Conservation (phyloP, 129 eudicot species). For the Escallonia rubra region DNA sequence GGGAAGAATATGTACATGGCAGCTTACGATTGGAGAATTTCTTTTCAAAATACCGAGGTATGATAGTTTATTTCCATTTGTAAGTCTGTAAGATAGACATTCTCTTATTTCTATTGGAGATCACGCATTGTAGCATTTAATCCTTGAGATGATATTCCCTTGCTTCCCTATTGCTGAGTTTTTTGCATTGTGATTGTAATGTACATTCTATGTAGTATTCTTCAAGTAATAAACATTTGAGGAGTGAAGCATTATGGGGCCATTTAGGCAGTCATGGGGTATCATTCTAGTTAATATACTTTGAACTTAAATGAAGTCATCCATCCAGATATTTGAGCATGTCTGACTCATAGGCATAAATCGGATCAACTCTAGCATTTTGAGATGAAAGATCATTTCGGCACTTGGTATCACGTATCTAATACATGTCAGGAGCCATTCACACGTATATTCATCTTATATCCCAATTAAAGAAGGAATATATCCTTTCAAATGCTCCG, state of each 20-base stretch:
- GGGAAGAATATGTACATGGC: conserved; percentile 87
- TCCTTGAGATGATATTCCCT: not conserved
- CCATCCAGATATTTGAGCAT: not conserved
- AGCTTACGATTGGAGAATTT: conserved; percentile 92
- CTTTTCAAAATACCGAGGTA: conserved; percentile 95
- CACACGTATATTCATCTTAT: no score
- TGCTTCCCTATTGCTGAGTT: not conserved
- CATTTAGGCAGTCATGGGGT: no score
- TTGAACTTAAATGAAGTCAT: not conserved
- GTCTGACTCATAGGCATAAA: not conserved
- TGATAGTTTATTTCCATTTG: not conserved
- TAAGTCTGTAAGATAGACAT: not conserved
- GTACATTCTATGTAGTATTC: not conserved
- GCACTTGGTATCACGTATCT: not conserved
- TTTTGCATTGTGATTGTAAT: not conserved
- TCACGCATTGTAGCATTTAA: not conserved
- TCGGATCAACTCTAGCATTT: not conserved
- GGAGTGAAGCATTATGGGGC: not conserved
- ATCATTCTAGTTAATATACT: no score
- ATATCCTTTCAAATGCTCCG: conserved; percentile 1
- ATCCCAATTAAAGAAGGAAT: no score
- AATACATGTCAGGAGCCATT: no score
- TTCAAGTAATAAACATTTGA: not conserved
- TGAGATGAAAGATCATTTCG: not conserved
- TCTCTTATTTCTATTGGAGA: not conserved